Conservation (phyloP, 2,329 filamentous ascomycete species). For the Fusarium subtropicale region DNA sequence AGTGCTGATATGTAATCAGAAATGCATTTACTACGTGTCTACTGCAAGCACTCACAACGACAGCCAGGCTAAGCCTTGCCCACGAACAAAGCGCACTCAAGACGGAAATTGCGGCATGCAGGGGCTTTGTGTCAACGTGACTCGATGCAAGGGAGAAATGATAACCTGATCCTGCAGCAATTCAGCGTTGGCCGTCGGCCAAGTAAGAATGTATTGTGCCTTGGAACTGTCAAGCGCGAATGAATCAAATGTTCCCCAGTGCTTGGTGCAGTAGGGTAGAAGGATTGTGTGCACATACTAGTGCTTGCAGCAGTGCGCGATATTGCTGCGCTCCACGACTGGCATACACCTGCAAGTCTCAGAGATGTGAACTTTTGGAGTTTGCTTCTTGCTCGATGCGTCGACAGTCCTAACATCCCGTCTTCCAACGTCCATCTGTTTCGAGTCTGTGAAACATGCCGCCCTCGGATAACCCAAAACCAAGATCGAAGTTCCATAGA, state of each 20-base stretch:
- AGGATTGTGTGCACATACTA: neutral
- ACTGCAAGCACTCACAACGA: slow-evolving; percentile 1
- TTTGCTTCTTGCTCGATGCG: slow-evolving; percentile 12
- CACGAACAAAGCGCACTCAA: slow-evolving; percentile 12
- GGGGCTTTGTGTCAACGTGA: slow-evolving; percentile 39
- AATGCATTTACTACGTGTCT: slow-evolving; percentile 4
- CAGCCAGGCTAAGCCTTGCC: slow-evolving; percentile 23
- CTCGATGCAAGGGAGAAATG: slow-evolving; percentile 28
- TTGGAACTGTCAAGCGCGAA: slow-evolving; percentile 1
- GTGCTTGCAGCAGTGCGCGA: slow-evolving; percentile 18
- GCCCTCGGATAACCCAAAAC: slow-evolving; percentile 19
- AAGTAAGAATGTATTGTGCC: slow-evolving; percentile 7
- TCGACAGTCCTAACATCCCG: slow-evolving; percentile 9
- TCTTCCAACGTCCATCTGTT: slow-evolving; percentile 12
- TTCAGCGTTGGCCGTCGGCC: slow-evolving; percentile 6
- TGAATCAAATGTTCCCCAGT: slow-evolving; percentile 3
- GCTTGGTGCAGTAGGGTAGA: neutral
- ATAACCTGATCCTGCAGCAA: slow-evolving; percentile 1
- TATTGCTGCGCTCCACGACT: slow-evolving; percentile 8
- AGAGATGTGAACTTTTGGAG: slow-evolving; percentile 10
- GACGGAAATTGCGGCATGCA: slow-evolving; percentile 32
- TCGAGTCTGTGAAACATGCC: slow-evolving; percentile 36
- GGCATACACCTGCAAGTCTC: slow-evolving; percentile 17
- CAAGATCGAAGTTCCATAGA: slow-evolving; percentile 34
- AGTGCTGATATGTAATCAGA: slow-evolving; percentile 1